Evolutionary conservation across 2,329 filamentous ascomycete species (phyloP).

Genomic region (Fusarium dimerum): DNA sequence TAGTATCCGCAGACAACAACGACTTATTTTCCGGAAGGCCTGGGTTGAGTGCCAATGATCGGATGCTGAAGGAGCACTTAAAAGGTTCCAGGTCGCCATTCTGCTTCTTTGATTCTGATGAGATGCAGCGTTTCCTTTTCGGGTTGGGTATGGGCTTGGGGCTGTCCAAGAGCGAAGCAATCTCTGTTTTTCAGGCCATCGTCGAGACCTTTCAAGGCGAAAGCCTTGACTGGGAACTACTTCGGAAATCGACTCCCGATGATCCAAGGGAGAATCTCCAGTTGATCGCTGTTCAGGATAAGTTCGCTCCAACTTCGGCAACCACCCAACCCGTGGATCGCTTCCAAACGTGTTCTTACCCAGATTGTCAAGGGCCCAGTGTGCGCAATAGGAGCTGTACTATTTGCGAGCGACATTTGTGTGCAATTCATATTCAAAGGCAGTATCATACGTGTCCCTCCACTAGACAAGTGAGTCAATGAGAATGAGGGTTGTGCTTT

Average conservation of each 20-base stretch:
- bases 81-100: constrained; percentile 2
- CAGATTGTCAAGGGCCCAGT: constrained; percentile 3
- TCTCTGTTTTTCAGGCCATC: constrained; percentile 13
- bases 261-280: neutral
- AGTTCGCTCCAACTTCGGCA: too few relatives aligned
- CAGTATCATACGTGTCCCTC: constrained; percentile 5
- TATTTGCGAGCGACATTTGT: constrained; percentile 4
- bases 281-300: neutral
- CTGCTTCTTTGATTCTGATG: constrained; percentile 17
- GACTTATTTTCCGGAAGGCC: constrained; percentile 2
- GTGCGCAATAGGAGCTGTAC: constrained; percentile 7
- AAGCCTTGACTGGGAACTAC: constrained; percentile 9
- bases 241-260: neutral
- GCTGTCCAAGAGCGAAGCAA: constrained; percentile 5
- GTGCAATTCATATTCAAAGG: constrained; percentile 5
- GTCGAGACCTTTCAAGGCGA: constrained; percentile 16
- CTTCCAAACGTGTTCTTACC: constrained; percentile 3
- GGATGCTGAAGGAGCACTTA: constrained; percentile 2
- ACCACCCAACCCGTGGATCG: too few relatives aligned
- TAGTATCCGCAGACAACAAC: constrained; percentile 1
- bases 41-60: constrained; percentile 6
- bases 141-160: constrained; percentile 17
- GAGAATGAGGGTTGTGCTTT: neutral
- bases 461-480: constrained; percentile 2
- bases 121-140: constrained; percentile 22